These are phyloP conservation scores for Cryphonectria radicalis DNA, from an alignment of 2,329 filamentous ascomycete species.

Conservation along the genomic window DNA sequence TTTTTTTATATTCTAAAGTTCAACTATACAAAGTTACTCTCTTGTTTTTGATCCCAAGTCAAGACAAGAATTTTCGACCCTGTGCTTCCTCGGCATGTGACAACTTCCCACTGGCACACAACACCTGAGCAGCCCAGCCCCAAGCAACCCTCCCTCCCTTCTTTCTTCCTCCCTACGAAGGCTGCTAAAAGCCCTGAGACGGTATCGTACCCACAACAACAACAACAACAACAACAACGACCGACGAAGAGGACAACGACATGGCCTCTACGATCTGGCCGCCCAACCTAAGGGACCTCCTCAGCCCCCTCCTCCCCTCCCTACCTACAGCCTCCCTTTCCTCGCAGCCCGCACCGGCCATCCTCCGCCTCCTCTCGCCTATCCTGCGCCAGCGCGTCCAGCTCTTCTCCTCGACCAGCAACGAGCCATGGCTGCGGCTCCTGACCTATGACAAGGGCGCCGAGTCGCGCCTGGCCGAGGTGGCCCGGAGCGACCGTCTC, in stretches of 20 bases:
- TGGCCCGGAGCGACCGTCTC: slow-evolving; percentile 65
- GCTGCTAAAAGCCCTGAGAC: not conserved
- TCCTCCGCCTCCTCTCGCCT: slow-evolving; percentile 66
- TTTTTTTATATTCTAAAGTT: not conserved
- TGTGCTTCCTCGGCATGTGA: slow-evolving; percentile 20
- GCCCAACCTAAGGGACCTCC: slow-evolving; percentile 52
- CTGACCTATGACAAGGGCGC: slow-evolving; percentile 69
- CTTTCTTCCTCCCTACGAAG: not conserved
- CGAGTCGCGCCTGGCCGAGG: slow-evolving; percentile 60
- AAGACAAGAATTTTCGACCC: not conserved
- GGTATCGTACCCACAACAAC: not conserved
- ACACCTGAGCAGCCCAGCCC: slow-evolving; percentile 12
- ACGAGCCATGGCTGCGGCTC: slow-evolving; percentile 74
- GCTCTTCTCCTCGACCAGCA: slow-evolving; percentile 62
- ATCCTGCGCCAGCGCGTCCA: slow-evolving; percentile 69
- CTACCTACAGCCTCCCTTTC: slow-evolving; percentile 64
- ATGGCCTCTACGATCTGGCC: slow-evolving; percentile 42
- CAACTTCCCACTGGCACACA: slow-evolving; percentile 15
- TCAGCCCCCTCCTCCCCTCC: slow-evolving; percentile 62
- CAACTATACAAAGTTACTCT: not conserved
- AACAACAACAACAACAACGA: slow-evolving; percentile 23
- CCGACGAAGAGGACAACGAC: slow-evolving; percentile 25
- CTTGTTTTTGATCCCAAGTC: not conserved
- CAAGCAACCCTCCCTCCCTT: not conserved
- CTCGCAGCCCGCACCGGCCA: slow-evolving; percentile 57